Conservation (phyloP, 2,329 filamentous ascomycete genomes). For the Neurospora sp. region DNA sequence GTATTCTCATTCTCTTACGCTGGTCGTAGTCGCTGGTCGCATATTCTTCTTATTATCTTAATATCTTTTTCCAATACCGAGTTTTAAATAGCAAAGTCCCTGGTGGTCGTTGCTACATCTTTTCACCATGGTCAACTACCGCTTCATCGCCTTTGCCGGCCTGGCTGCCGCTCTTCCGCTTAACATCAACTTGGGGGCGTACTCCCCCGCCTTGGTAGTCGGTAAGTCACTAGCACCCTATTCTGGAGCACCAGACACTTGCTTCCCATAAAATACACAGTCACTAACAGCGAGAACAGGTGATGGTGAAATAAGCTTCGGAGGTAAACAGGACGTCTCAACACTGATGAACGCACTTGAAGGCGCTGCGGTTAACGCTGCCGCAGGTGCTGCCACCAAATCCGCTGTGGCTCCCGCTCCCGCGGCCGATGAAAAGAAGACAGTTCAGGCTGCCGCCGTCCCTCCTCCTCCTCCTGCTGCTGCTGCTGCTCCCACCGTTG, state of each 20-base stretch:
- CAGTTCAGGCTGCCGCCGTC: slow-evolving; percentile 11
- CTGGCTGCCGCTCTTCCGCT: slow-evolving; percentile 28
- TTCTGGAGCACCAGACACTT: no score
- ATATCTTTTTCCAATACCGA: slow-evolving; percentile 12
- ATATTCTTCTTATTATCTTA: slow-evolving; percentile 14
- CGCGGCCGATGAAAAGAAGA: background rate
- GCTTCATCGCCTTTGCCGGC: slow-evolving; percentile 26
- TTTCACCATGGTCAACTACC: slow-evolving; percentile 28
- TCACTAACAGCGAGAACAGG: slow-evolving; percentile 18
- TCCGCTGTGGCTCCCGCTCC: slow-evolving; percentile 11
- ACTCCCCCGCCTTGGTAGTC: slow-evolving; percentile 32
- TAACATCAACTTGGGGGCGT: slow-evolving; percentile 35
- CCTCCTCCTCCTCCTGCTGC: slow-evolving; percentile 13
- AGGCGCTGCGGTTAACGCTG: slow-evolving; percentile 33
- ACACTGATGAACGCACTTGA: slow-evolving; percentile 35
- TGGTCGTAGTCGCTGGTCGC: slow-evolving; percentile 27
- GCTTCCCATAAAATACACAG: no score
- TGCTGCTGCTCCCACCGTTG: slow-evolving; percentile 7
- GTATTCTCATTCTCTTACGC: slow-evolving; percentile 20
- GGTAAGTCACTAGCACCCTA: slow-evolving; percentile 12
- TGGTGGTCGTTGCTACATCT: slow-evolving; percentile 2
- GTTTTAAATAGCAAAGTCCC: slow-evolving; percentile 1
- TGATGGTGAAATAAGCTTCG: slow-evolving; percentile 38
- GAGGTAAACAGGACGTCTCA: slow-evolving; percentile 34
- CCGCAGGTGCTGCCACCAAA: slow-evolving; percentile 21